phyloP scores from a whole-genome alignment of 1,284 basidiomycete species.

The Cryptococcus wingfieldii region DNA sequence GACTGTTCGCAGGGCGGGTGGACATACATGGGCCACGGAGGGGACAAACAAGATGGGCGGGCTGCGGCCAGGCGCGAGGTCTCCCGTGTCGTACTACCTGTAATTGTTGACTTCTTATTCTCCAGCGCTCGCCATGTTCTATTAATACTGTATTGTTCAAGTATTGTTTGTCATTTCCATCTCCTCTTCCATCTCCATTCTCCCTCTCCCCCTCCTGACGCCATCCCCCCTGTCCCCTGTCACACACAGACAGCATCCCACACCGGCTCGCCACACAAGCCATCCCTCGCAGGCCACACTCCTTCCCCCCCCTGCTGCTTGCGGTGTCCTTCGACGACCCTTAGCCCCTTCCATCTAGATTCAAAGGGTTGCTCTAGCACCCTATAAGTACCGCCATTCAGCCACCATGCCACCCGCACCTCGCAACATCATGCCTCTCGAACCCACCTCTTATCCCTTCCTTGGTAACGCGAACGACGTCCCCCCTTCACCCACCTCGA shows the following conservation, averaged over 20 bases:
- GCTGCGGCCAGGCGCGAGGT: no score
- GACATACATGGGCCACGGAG: no score
- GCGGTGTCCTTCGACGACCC: background rate
- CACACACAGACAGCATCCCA: background rate
- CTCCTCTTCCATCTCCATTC: no score
- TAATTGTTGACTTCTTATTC: no score
- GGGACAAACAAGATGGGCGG: no score
- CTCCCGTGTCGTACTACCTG: no score
- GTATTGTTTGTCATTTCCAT: no score
- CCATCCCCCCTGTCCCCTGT: no score
- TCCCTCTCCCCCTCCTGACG: no score
- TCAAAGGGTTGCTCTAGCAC: background rate
- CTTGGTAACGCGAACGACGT: background rate
- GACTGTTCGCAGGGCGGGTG: no score
- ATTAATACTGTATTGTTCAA: no score
- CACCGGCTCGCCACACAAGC: background rate
- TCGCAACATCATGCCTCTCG: background rate
- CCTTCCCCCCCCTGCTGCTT: background rate
- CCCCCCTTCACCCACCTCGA: background rate
- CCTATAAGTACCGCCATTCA: background rate
- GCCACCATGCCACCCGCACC: constrained; percentile 1
- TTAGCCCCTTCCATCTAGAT: background rate
- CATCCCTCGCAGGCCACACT: background rate
- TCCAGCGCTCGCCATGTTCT: no score
- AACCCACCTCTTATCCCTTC: background rate